Conservation (phyloP, 345 rosid species). For the Mercurialis annua region DNA sequence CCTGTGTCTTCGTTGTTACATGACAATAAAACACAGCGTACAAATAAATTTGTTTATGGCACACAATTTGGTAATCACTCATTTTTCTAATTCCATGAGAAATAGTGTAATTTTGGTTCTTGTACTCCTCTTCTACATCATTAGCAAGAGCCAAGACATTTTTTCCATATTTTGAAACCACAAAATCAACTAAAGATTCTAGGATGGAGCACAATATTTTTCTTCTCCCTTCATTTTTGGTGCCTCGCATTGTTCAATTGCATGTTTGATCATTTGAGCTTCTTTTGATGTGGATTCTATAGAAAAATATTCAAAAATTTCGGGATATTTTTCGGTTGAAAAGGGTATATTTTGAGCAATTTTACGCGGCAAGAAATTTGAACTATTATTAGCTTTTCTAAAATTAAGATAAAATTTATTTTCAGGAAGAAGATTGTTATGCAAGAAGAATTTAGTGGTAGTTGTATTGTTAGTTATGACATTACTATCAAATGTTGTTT, state of each 20-base stretch:
- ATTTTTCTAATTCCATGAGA: too few species aligned
- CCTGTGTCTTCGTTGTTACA: too few species aligned
- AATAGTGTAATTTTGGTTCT: constrained; percentile 3
- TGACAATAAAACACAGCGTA: too few species aligned
- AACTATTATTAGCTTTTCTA: background rate
- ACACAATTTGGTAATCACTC: too few species aligned
- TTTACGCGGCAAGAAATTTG: background rate
- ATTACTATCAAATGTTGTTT: too few species aligned
- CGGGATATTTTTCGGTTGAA: background rate
- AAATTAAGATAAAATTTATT: background rate
- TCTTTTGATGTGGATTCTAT: background rate
- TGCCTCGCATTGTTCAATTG: too few species aligned
- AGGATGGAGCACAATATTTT: too few species aligned
- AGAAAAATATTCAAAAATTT: background rate
- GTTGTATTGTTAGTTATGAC: too few species aligned
- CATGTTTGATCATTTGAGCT: too few species aligned
- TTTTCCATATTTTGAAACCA: background rate
- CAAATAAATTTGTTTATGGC: too few species aligned
- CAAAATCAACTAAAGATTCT: constrained; percentile 16
- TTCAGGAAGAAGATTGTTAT: background rate
- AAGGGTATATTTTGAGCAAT: constrained; percentile 4
- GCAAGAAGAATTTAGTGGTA: background rate
- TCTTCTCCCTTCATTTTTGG: too few species aligned
- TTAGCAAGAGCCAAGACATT: background rate
- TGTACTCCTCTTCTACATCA: background rate